Percentiles rank a stretch among this genome's conserved stretches.
phyloP scores from a whole-genome alignment of 1,284 basidiomycete species.

The Cystobasidiaceae sp. region DNA sequence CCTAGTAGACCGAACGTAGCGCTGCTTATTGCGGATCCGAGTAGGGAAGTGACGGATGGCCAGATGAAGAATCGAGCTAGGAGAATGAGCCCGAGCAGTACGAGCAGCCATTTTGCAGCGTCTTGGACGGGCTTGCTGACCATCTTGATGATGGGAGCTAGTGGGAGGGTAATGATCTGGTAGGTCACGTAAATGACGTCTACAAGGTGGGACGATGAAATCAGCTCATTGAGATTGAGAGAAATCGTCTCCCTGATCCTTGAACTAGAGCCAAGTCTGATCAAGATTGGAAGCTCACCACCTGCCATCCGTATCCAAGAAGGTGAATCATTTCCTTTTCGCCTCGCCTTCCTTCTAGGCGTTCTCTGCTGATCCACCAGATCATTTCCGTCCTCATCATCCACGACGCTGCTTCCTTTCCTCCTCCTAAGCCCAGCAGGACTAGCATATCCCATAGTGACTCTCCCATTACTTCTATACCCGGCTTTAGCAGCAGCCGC shows the following conservation, averaged over 20 bases:
- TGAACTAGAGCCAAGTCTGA: too few relatives aligned
- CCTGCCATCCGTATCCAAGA: too few relatives aligned
- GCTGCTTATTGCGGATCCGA: not conserved
- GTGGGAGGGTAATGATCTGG: not conserved
- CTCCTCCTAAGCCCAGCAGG: not conserved
- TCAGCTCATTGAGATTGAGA: too few relatives aligned
- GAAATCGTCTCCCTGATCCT: too few relatives aligned
- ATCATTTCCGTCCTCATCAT: not conserved
- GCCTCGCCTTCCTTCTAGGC: not conserved
- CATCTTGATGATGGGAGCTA: not conserved
- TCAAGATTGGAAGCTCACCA: too few relatives aligned
- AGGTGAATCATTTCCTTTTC: not conserved
- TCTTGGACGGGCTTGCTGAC: not conserved
- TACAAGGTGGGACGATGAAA: too few relatives aligned
- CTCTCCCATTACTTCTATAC: not conserved
- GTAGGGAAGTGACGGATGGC: not conserved
- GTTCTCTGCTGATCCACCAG: too few relatives aligned
- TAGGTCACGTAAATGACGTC: not conserved
- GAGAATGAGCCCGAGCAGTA: not conserved
- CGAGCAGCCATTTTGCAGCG: slow-evolving; percentile 1
- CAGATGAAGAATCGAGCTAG: not conserved
- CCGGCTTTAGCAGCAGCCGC: not conserved
- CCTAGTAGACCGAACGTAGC: too few relatives aligned
- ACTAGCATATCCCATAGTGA: not conserved
- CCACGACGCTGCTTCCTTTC: not conserved